phyloP scores from a whole-genome alignment of 352 stramenopile genomes.

The Thraustochytrium striatum region DNA sequence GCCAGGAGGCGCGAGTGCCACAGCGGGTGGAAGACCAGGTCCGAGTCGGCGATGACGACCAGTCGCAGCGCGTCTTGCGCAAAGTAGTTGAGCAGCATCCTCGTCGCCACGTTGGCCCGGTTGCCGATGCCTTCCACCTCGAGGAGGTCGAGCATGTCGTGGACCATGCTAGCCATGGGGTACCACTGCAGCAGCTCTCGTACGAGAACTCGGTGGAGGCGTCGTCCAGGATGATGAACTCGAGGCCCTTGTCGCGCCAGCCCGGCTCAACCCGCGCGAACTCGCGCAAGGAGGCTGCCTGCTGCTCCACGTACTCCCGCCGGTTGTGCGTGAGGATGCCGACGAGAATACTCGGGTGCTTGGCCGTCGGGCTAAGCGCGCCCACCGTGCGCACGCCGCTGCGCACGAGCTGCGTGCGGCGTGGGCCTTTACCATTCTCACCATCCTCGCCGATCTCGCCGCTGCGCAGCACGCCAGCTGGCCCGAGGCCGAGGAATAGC shows the following conservation, averaged over 20 bases:
- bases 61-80: background rate
- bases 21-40: background rate
- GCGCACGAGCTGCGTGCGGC: too few relatives aligned
- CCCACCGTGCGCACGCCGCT: too few relatives aligned
- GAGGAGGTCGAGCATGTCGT: background rate
- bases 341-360: too few relatives aligned
- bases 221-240: background rate
- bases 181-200: background rate
- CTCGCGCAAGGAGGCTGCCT: background rate
- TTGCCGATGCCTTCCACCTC: background rate
- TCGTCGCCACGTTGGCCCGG: background rate
- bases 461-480: too few relatives aligned
- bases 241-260: background rate
- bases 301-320: background rate
- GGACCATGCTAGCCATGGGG: background rate
- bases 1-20: background rate
- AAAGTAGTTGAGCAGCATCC: background rate
- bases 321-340: background rate
- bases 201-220: background rate
- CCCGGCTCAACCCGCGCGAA: background rate
- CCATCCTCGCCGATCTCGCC: too few relatives aligned
- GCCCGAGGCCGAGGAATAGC: too few relatives aligned
- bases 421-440: too few relatives aligned
- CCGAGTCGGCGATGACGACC: background rate
- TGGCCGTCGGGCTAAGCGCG: too few relatives aligned